Evolutionary conservation across 495 filamentous ascomycete genomes (phyloP), one percentile per base, ranked within the genome.

Genomic region (Patellaria atrata): DNA sequence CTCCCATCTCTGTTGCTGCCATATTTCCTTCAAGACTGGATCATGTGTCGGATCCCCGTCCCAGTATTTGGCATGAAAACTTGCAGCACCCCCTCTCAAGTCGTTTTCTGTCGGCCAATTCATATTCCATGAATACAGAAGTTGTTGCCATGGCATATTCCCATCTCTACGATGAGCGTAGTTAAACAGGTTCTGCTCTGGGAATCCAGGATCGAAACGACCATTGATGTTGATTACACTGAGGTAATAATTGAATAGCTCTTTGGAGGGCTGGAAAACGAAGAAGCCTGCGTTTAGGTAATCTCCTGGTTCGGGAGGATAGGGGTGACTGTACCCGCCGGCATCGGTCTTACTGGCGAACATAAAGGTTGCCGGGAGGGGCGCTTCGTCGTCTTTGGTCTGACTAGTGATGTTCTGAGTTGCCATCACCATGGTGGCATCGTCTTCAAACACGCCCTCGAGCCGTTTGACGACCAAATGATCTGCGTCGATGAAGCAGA

Each of bases 91-190:
- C 16, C 18, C 8, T 31, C 45, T 28, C 45, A 40, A 44, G 31
- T 52, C 45, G 17, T 27, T 36, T 27, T 37, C 42, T 14, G 30
- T 46, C 17, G 49, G 49, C 41, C 41, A 52, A 26, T 52, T 46
- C 15, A 46, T 37, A 36, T 52, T 52, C 49, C 49, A 52, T n/a
- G 35, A 41, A 38, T 52, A 40, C 45, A 45, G 46, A 26, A 48
- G 30, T 27, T 40, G 38, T 4, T 9, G 1, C n/a, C 38, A 47
- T 8, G 44, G 44, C 44, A 43, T 43, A 5, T 38, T 27, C 11
- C 44, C 44, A 13, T 38, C 22, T 33, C 33, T 31, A 13, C 35
- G 35, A 28, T 47, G 44, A 4, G 37, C 44, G 19, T 48, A 45
- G 28, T 51, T 48, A 4, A 48, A 32, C 2, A 48, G 15, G 12